Conservation (phyloP, 768 basidiomycete species). For the Suillus discolor region DNA sequence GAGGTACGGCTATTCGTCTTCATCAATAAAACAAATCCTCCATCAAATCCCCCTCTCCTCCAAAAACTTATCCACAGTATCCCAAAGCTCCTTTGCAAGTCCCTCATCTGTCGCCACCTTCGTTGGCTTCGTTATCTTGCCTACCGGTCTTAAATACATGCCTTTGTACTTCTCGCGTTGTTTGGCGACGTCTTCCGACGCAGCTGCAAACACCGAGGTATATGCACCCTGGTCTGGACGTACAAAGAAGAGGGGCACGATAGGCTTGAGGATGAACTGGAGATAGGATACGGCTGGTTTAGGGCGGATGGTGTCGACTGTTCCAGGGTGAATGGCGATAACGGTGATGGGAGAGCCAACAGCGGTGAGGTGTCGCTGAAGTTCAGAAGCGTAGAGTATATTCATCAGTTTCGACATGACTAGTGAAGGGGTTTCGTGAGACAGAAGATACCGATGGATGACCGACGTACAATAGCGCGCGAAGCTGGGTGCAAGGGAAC, state of each 20-base stretch:
- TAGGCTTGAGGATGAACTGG: slow-evolving; percentile 21
- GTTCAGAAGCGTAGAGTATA: slow-evolving; percentile 50
- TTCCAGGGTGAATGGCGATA: slow-evolving; percentile 32
- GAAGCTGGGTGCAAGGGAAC: slow-evolving; percentile 17
- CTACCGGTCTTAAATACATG: slow-evolving; percentile 31
- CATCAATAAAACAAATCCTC: not conserved
- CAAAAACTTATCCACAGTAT: slow-evolving; percentile 28
- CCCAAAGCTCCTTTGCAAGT: slow-evolving; percentile 32
- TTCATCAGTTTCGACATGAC: slow-evolving; percentile 55
- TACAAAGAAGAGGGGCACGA: slow-evolving; percentile 21
- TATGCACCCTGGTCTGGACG: slow-evolving; percentile 27
- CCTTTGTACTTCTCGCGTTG: slow-evolving; percentile 30
- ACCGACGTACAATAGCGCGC: slow-evolving; percentile 36
- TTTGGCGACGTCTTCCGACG: slow-evolving; percentile 23
- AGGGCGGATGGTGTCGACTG: slow-evolving; percentile 24
- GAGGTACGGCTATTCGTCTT: not conserved
- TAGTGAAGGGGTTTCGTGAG: slow-evolving; percentile 20
- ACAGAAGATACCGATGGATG: not conserved
- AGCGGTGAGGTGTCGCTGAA: slow-evolving; percentile 49
- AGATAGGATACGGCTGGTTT: not conserved
- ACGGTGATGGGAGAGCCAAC: slow-evolving; percentile 31
- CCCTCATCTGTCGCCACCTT: slow-evolving; percentile 21
- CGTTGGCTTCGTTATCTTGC: slow-evolving; percentile 16
- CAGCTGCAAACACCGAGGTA: slow-evolving; percentile 33
- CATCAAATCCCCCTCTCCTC: slow-evolving; percentile 22